Base-by-base conservation (phyloP, 129 eudicot genomes). In the Artemisia argyi region DNA sequence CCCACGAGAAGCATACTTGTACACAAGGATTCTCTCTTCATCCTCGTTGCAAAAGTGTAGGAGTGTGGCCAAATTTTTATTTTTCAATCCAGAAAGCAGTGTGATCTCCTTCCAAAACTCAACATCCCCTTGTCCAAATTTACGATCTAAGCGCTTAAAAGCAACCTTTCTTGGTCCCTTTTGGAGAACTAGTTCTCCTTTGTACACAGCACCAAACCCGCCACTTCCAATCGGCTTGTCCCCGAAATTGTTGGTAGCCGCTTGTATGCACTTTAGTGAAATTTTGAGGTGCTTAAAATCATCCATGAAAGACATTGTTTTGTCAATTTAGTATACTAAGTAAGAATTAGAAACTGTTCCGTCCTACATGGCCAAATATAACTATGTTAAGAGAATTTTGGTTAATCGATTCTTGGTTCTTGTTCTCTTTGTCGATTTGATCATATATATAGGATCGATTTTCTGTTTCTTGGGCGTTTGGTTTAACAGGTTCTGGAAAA, bases 81-180 rank as follows among this genome's bases (percentile, higher is more conserved):
- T 70, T 6, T 24, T 50, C 19, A 61, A 3, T 49, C 8, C 39
- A 5, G 70, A 61, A 73, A 73, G 77, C 62, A 28, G 3, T 10
- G 3, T 49, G 2, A 73, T 63, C 39, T 73, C 77, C 52, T 50
- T 73, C 77, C 77, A 73, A 61, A 73, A 73, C 77, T 73, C 77
- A 2, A 19, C 51, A 73, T 61, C 62, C 14, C 77, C 77, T 50
- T 73, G 77, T 32, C 77, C 77, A 2, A 0, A 3, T 11, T 7
- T 28, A 73, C 62, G 69, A 13, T 73, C n/a, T 30, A 73, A 63
- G 32, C 70, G 69, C 15, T 73, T 73, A 13, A 73, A 8, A 1
- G 77, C 70, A 0, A 61, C 61, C n/a, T 9, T 48, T 32, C 61
- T 73, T 4, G 2, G 35, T 61, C 69, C 19, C 10, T 35, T 32